Conservation (phyloP, 2,329 filamentous ascomycete genomes). For the Microdochium bolleyi region DNA sequence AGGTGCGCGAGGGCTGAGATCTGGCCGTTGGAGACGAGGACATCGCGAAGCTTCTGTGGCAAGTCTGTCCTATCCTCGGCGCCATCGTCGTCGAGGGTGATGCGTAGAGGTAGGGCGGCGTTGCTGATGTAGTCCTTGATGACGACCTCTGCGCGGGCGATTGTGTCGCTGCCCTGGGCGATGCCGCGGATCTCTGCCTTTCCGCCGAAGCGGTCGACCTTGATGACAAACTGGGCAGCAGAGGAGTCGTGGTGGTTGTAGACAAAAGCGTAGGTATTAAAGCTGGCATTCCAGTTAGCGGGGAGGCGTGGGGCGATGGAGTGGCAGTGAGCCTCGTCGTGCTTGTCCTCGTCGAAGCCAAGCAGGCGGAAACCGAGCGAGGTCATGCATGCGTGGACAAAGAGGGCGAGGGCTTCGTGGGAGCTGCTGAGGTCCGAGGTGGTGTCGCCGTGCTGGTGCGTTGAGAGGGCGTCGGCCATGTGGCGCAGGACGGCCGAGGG, state of each 20-base stretch:
- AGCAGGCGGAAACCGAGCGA: slow-evolving; percentile 73
- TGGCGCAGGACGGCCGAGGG: slow-evolving; percentile 38
- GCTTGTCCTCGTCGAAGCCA: slow-evolving; percentile 78
- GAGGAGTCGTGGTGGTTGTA: slow-evolving; percentile 76
- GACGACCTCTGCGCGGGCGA: slow-evolving; percentile 67
- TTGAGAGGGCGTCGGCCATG: slow-evolving; percentile 54
- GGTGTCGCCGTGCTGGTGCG: slow-evolving; percentile 41
- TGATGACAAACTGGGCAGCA: slow-evolving; percentile 74
- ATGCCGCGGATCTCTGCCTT: slow-evolving; percentile 81
- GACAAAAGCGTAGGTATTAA: slow-evolving; percentile 69
- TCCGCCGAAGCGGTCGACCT: slow-evolving; percentile 70
- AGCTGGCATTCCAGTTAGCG: slow-evolving; percentile 68
- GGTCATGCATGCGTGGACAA: slow-evolving; percentile 75
- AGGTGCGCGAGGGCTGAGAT: slow-evolving; percentile 61
- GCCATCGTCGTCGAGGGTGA: slow-evolving; percentile 30
- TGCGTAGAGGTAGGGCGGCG: slow-evolving; percentile 45
- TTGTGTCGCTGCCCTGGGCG: slow-evolving; percentile 72
- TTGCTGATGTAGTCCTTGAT: slow-evolving; percentile 68
- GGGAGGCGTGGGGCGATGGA: slow-evolving; percentile 58
- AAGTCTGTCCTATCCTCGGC: slow-evolving; percentile 43
- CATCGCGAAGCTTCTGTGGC: slow-evolving; percentile 38
- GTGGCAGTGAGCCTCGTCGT: slow-evolving; percentile 54
- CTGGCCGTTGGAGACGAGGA: slow-evolving; percentile 68
- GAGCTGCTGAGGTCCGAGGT: slow-evolving; percentile 59
- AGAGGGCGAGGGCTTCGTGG: slow-evolving; percentile 77